Base-by-base conservation (phyloP, 23 red algal species). In the Gracilaria vermiculophylla region DNA sequence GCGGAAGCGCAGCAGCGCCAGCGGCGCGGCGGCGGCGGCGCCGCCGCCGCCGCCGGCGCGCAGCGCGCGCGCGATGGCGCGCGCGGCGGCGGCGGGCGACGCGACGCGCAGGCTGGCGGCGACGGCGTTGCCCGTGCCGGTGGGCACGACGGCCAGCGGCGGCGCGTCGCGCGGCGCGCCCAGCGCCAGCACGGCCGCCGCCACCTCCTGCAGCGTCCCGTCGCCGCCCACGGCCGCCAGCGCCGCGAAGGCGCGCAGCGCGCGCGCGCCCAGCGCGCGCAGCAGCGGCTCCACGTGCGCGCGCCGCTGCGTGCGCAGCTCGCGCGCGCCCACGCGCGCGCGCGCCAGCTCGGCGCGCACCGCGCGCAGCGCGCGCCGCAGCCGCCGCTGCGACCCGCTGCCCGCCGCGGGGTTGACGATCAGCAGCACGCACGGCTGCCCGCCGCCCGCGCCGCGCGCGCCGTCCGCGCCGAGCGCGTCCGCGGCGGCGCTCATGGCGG, bases 191-290 rank as follows among this genome's bases (percentile, higher is more conserved):
- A 88, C 19, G 5, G 65, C 83, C 0, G 42, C 16, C 3, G 64
- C 36, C 5, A 88, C n/a, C 53, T 88, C 83, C 19, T 77, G 66
- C 10, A 88, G 54, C 44, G 70, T 88, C 1, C 83, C 83, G 25
- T 88, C 83, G 28, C 83, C 83, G 41, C 83, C 83, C 2, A 88
- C 83, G 31, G 44, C 49, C 13, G 52, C 83, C 3, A 87, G 40
- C 31, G 70, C 69, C 2, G 69, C 83, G 51, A 45, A 88, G 3
- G 28, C 15, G 3, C 8, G n/a, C 69, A 88, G 29, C 11, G 12
- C 83, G 1, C 31, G 14, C 10, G 20, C 14, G 16, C 62, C 61
- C 2, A 27, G 28, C 19, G 41, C 81, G 25, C n/a, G n/a, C n/a
- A n/a, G n/a, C n/a, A n/a, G n/a, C 45, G 43, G 29, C 3, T 0